Conservation (phyloP, 2,329 filamentous ascomycete genomes). For the Amesomyces nigricolor region DNA sequence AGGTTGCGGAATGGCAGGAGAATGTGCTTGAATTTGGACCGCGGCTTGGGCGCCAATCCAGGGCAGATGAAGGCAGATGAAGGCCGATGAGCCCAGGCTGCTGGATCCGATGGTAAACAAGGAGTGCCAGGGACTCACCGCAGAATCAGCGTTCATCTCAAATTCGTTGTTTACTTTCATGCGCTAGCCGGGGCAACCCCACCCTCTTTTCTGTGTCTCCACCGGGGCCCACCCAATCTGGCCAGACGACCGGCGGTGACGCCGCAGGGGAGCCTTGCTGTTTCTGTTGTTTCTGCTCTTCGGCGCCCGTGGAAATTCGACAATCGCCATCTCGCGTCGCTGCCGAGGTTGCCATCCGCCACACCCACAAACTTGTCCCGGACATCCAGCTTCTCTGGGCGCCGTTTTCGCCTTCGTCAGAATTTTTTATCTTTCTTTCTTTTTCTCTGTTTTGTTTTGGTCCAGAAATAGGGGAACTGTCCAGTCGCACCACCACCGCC, state of each 20-base stretch:
- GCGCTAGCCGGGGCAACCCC: slow-evolving; percentile 19
- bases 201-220: background rate
- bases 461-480: too few species aligned
- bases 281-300: background rate
- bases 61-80: too few species aligned
- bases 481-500: too few species aligned
- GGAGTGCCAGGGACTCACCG: slow-evolving; percentile 2
- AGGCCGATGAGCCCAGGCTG: background rate
- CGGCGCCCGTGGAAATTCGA: background rate
- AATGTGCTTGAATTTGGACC: too few species aligned
- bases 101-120: slow-evolving; percentile 15
- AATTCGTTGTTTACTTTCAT: slow-evolving; percentile 24
- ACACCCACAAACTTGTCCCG: too few species aligned
- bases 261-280: background rate
- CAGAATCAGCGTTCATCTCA: slow-evolving; percentile 15
- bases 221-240: slow-evolving; percentile 1
- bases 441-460: too few species aligned
- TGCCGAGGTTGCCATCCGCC: too few species aligned
- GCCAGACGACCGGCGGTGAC: slow-evolving; percentile 11
- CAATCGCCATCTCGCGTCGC: slow-evolving; percentile 3
- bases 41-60: too few species aligned
- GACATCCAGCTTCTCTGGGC: too few species aligned
- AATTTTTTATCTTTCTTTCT: too few species aligned
- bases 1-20: too few species aligned
- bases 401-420: too few species aligned